Evolutionary conservation across 169 alveolate genomes (phyloP).

Genomic region (Plasmodium cynomolgi): DNA sequence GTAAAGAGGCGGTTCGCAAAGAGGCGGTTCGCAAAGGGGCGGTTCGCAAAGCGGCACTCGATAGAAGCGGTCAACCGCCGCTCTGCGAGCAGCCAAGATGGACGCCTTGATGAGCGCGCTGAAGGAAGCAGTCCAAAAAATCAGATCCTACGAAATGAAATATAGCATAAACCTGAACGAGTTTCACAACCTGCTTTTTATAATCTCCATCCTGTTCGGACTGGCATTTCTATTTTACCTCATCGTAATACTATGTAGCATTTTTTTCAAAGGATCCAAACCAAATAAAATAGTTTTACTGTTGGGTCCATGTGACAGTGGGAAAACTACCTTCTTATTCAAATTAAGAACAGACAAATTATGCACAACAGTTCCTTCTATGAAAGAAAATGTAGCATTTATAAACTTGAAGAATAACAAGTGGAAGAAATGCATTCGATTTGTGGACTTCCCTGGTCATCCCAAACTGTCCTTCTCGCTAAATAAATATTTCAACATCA

Average conservation of each 20-base stretch:
- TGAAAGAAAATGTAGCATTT: conserved; percentile 67
- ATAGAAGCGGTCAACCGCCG: not conserved
- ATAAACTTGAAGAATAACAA: conserved; percentile 31
- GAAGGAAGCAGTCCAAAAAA: not conserved
- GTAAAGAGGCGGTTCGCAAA: too few relatives aligned
- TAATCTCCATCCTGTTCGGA: conserved; percentile 26
- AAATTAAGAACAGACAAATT: conserved; percentile 50
- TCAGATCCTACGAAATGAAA: conserved; percentile 13
- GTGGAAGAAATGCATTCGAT: conserved; percentile 26
- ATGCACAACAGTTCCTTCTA: conserved; percentile 59
- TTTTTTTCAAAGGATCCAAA: conserved; percentile 33
- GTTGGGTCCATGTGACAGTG: conserved; percentile 74
- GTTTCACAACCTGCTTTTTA: conserved; percentile 53
- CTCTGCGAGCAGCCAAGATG: conserved; percentile 20
- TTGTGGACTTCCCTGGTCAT: conserved; percentile 69
- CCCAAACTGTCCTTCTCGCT: conserved; percentile 30
- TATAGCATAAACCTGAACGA: conserved; percentile 58
- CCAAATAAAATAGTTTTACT: conserved; percentile 34
- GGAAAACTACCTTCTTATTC: conserved; percentile 51
- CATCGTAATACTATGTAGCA: conserved; percentile 18
- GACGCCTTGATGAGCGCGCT: not conserved
- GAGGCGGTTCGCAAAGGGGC: too few relatives aligned
- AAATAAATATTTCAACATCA: conserved; percentile 32
- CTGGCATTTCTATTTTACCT: conserved; percentile 31
- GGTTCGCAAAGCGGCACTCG: not conserved